These are phyloP conservation scores for Malus sieversii DNA, from an alignment of 306 rosid species.

Conservation along the genomic window DNA sequence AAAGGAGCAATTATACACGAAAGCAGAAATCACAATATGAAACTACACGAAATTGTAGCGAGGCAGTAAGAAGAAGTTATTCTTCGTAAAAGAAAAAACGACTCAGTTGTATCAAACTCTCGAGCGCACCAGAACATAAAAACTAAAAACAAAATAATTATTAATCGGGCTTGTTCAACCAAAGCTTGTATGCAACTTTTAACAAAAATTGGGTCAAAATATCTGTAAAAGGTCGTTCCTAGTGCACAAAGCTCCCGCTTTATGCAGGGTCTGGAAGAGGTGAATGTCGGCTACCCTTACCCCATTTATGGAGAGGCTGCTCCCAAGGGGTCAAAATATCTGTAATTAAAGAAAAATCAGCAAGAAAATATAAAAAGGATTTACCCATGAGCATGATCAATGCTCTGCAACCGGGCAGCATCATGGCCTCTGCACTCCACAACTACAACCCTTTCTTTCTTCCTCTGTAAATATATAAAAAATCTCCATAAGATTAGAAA, in stretches of 20 bases:
- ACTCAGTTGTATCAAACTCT: neutral
- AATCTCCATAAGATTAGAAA: neutral
- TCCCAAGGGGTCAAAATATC: too few relatives aligned
- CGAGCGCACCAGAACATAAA: neutral
- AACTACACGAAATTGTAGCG: neutral
- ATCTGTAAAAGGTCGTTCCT: too few relatives aligned
- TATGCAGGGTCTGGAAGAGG: too few relatives aligned
- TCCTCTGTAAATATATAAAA: constrained; percentile 32
- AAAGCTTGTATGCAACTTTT: neutral
- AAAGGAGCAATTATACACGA: constrained; percentile 2
- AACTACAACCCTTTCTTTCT: constrained; percentile 56
- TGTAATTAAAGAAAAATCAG: neutral
- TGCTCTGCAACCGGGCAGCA: constrained; percentile 48
- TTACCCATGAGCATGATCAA: constrained; percentile 87
- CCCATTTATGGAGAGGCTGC: too few relatives aligned
- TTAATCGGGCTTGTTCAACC: neutral
- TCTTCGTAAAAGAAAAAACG: neutral
- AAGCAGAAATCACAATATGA: neutral
- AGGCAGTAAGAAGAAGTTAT: neutral
- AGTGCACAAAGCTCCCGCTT: too few relatives aligned
- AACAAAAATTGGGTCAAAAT: neutral
- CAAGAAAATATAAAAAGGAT: constrained; percentile 11
- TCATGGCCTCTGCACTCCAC: constrained; percentile 83
- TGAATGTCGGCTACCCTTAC: too few relatives aligned
- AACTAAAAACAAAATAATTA: neutral